Evolutionary conservation across 768 basidiomycete species (phyloP).

Genomic region (Termitomyces bulborhizus): DNA sequence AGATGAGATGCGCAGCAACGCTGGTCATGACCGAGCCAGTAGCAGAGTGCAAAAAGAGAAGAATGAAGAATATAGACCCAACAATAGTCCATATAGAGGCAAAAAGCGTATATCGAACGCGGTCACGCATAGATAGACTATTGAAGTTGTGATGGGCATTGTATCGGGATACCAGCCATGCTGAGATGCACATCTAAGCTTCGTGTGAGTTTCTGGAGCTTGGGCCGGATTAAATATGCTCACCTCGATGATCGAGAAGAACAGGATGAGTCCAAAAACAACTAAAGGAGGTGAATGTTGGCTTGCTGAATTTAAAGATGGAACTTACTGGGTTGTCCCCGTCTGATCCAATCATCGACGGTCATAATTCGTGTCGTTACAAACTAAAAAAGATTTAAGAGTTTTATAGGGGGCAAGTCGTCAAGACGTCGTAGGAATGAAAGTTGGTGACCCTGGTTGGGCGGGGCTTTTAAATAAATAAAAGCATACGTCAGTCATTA

Average conservation of each 20-base stretch:
- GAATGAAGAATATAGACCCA: constrained; percentile 42
- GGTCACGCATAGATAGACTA: constrained; percentile 44
- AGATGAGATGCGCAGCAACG: constrained; percentile 55
- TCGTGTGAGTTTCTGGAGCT: background rate
- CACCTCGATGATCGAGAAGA: constrained; percentile 65
- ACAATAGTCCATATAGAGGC: constrained; percentile 66
- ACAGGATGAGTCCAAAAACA: constrained; percentile 47
- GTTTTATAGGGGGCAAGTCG: constrained; percentile 2
- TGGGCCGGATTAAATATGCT: background rate
- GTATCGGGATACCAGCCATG: constrained; percentile 65
- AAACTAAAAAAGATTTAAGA: background rate
- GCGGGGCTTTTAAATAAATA: background rate
- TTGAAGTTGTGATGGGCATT: constrained; percentile 49
- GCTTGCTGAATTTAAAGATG: background rate
- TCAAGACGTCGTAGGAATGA: background rate
- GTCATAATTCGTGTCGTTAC: constrained; percentile 9
- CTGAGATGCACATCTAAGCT: constrained; percentile 57
- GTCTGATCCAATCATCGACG: constrained; percentile 25
- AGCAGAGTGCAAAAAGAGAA: constrained; percentile 48
- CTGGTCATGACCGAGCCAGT: constrained; percentile 48
- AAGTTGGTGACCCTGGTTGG: background rate
- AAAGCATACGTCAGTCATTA: constrained; percentile 10
- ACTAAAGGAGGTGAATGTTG: constrained; percentile 24
- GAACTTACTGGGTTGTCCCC: constrained; percentile 51
- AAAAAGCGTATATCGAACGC: constrained; percentile 66